phyloP scores from a whole-genome alignment of 306 rosid species.

The Cicer cuneatum region DNA sequence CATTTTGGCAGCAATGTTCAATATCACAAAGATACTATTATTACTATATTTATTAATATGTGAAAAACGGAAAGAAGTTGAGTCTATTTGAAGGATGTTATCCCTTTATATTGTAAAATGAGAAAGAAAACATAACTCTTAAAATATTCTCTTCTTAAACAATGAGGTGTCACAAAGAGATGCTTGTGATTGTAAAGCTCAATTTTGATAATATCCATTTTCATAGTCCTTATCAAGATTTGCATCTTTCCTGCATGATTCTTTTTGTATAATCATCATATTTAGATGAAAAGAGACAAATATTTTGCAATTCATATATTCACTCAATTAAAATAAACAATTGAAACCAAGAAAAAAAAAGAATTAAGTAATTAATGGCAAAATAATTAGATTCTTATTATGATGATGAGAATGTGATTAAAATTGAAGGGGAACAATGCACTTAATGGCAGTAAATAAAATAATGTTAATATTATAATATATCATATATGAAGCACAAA shows the following conservation, averaged over 20 bases:
- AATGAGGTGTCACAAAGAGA: slow-evolving; percentile 47
- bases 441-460: slow-evolving; percentile 57
- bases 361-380: slow-evolving; percentile 5
- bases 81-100: slow-evolving; percentile 43
- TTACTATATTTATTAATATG: not conserved
- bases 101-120: slow-evolving; percentile 37
- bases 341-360: slow-evolving; percentile 36
- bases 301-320: slow-evolving; percentile 31
- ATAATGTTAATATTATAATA: slow-evolving; percentile 48
- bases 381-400: slow-evolving; percentile 23
- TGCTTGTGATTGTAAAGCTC: slow-evolving; percentile 54
- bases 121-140: not conserved
- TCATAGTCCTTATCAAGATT: slow-evolving; percentile 52
- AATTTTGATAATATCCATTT: slow-evolving; percentile 32
- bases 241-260: slow-evolving; percentile 54
- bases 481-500: slow-evolving; percentile 49
- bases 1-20: slow-evolving; percentile 43
- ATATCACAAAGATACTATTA: slow-evolving; percentile 16
- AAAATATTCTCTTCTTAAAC: slow-evolving; percentile 43
- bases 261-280: slow-evolving; percentile 40
- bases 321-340: slow-evolving; percentile 35
- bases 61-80: slow-evolving; percentile 34
- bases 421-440: slow-evolving; percentile 35
- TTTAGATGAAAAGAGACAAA: slow-evolving; percentile 44
- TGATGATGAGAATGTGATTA: slow-evolving; percentile 41